phyloP scores from a whole-genome alignment of 1,139 yeast species.

The Zygoascus meyerae region DNA sequence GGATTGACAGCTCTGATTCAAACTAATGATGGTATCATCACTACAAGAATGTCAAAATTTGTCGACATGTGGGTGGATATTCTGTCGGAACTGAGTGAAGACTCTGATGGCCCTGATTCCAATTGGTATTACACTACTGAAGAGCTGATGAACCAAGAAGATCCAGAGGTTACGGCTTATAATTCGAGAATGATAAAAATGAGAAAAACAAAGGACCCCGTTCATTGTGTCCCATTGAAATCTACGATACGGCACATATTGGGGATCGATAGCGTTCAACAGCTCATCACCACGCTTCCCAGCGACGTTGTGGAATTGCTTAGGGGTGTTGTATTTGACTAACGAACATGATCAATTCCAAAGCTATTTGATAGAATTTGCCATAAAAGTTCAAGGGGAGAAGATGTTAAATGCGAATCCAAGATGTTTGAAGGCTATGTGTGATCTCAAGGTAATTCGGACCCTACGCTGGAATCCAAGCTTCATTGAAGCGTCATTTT shows the following conservation, averaged over 20 bases:
- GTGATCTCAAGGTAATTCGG: too few species aligned
- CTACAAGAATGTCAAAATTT: conserved; percentile 35
- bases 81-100: conserved; percentile 65
- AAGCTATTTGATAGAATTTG: too few species aligned
- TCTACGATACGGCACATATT: conserved; percentile 10
- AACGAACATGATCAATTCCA: too few species aligned
- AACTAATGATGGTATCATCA: conserved; percentile 32
- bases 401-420: too few species aligned
- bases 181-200: conserved; percentile 18
- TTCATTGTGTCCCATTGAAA: conserved; percentile 21
- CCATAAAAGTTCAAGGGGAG: too few species aligned
- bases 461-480: too few species aligned
- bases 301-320: not conserved
- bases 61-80: conserved; percentile 53
- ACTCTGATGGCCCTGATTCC: conserved; percentile 34
- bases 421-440: too few species aligned
- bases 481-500: too few species aligned
- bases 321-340: too few species aligned
- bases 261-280: not conserved
- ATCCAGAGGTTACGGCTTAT: conserved; percentile 17
- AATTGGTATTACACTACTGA: conserved; percentile 28
- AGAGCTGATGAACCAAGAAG: conserved; percentile 22
- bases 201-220: conserved; percentile 20
- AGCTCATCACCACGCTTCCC: conserved; percentile 2
- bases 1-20: conserved; percentile 48